These are phyloP conservation scores for Aspergillus leporis DNA, from an alignment of 495 filamentous ascomycete genomes.

Conservation along the genomic window DNA sequence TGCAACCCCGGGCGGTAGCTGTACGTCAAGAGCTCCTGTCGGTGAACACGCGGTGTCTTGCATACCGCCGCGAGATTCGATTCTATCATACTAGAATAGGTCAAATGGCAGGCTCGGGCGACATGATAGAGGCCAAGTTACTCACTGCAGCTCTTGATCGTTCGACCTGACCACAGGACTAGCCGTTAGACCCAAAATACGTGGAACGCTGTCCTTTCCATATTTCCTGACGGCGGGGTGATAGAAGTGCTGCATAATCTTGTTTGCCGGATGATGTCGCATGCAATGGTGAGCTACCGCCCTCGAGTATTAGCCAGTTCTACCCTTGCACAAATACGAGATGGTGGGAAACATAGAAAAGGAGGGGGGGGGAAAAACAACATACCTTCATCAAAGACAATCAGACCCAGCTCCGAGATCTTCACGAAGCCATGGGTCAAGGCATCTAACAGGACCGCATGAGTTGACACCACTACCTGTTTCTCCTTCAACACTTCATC, in stretches of 20 bases:
- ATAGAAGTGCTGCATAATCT: slow-evolving; percentile 80
- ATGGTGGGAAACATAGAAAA: neutral
- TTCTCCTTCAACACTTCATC: slow-evolving; percentile 66
- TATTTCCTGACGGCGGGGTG: slow-evolving; percentile 42
- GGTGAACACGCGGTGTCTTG: slow-evolving; percentile 69
- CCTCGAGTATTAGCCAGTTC: neutral
- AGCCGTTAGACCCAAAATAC: slow-evolving; percentile 82
- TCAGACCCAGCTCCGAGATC: slow-evolving; percentile 62
- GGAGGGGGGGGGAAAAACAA: neutral
- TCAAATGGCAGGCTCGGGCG: neutral
- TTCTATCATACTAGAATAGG: slow-evolving; percentile 60
- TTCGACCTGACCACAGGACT: slow-evolving; percentile 66
- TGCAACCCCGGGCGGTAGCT: slow-evolving; percentile 66
- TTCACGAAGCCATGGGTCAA: slow-evolving; percentile 77
- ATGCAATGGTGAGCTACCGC: slow-evolving; percentile 36
- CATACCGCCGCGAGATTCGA: slow-evolving; percentile 72
- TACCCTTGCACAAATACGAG: too few relatives aligned
- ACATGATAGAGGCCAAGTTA: neutral
- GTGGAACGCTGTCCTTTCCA: slow-evolving; percentile 53
- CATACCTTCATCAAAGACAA: slow-evolving; percentile 91
- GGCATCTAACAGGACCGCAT: slow-evolving; percentile 76
- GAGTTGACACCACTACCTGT: slow-evolving; percentile 75
- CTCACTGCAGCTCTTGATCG: slow-evolving; percentile 28
- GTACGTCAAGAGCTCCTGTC: slow-evolving; percentile 65
- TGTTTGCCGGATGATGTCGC: slow-evolving; percentile 61